Base-by-base conservation (phyloP, 140 eudicot genomes). In the Oenanthe javanica region DNA sequence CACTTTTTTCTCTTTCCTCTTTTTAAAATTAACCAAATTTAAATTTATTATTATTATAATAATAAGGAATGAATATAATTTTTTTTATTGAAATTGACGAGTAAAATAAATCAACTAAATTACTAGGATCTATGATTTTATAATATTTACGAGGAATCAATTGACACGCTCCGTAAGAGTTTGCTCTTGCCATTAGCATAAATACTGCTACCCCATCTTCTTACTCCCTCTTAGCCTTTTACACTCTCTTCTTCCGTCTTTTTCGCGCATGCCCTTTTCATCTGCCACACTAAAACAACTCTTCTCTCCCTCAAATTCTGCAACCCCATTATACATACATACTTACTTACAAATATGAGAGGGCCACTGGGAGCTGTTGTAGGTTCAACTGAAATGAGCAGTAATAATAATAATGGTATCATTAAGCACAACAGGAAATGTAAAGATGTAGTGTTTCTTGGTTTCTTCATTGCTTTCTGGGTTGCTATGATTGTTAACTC, bases 401-500 rank as follows among this genome's bases (percentile, higher is more conserved):
- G 55, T 46, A n/a, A 84, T 79, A 82, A 72, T 31, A 31, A 31
- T 21, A 49, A 84, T 79, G 98, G 93, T 67, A 88, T 92, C 87
- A 95, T 90, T 38, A 95, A 85, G 73, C 95, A 90, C 81, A 89
- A 83, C 81, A 89, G 99, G 77, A 92, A 89, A 85, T 95, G 99
- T 80, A 90, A 88, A 86, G 99, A 95, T 78, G 83, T 95, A 15
- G 92, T 84, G 48, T 95, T 95, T 84, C 91, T 95, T 72, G 90
- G 92, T 1, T 83, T 92, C 89, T 95, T 95, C 85, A 84, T 90
- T 83, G 91, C 86, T 75, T 95, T 95, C 80, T 92, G 97, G 99
- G 86, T 92, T 52, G 97, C 91, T 76, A 89, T 95, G 93, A 89
- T 95, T 89, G 97, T 95, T 36, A 92, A 95, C 81, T 92, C 97